phyloP scores from a whole-genome alignment of 2,329 filamentous ascomycete genomes.

The Aspergillus fumigatiaffinis region DNA sequence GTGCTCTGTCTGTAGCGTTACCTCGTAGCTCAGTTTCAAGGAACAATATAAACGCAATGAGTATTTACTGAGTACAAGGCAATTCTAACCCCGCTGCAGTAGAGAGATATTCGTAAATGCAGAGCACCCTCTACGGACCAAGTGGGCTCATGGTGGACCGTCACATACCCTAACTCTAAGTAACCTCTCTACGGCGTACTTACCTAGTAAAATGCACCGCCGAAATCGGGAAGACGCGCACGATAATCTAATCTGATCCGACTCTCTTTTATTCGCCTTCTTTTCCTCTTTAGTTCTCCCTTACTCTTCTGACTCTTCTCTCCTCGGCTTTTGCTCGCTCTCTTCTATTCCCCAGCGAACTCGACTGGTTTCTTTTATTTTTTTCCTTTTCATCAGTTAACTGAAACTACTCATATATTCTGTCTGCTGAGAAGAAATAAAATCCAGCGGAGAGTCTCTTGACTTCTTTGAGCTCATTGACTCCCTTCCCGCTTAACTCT shows the following conservation, averaged over 20 bases:
- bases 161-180: background rate
- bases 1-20: too few species aligned
- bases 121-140: too few species aligned
- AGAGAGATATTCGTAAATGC: background rate
- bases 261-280: slow-evolving; percentile 14
- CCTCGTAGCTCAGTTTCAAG: background rate
- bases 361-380: background rate
- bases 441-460: slow-evolving; percentile 1
- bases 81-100: background rate
- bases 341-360: background rate
- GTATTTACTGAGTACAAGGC: background rate
- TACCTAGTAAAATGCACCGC: background rate
- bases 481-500: background rate
- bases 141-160: background rate
- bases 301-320: background rate
- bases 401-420: too few species aligned
- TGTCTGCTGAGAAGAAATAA: background rate
- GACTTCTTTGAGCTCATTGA: slow-evolving; percentile 9
- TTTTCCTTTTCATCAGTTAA: background rate
- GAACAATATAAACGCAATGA: background rate
- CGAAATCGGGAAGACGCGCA: slow-evolving; percentile 23
- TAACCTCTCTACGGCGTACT: too few species aligned
- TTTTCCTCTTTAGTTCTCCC: slow-evolving; percentile 2
- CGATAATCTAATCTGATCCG: slow-evolving; percentile 34
- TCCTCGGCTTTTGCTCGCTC: slow-evolving; percentile 3